Base-by-base conservation (phyloP, 768 basidiomycete genomes). In the Trametes punicea region DNA sequence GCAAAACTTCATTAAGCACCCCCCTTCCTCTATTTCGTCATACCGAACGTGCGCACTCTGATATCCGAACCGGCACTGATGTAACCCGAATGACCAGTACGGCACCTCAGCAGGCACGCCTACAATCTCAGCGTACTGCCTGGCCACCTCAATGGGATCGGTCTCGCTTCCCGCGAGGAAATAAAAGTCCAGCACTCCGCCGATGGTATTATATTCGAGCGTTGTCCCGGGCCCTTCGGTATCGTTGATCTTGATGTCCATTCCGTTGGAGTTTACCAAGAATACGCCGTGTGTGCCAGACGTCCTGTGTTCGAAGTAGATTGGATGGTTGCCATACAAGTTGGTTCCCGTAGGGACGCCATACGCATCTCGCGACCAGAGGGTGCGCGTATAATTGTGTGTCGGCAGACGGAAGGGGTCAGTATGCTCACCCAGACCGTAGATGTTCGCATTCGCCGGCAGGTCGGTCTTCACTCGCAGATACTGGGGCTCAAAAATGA, bases 401-500 rank as follows among this genome's bases (percentile, higher is more conserved):
- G 69, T 68, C 23, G 74, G 70, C 25, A 88, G 79, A 16, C 78
- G 81, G 77, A 88, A 88, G 0, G 79, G 63, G 56, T 87, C 78
- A 4, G 82, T 81, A 66, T 87, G 84, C 61, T 87, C 87, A n/a
- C 89, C 88, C 9, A 90, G 75, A 2, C 90, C 90, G 65, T 88
- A 90, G 51, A 90, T 79, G 68, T 90, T 89, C 25, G 88, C 79
- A 38, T 79, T 68, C 3, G 67, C 50, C 0, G 87, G 84, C 0
- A 91, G 68, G 41, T 65, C 67, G 16, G 86, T 87, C 66, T 87
- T 84, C 59, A 91, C 71, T 49, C 87, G 84, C 13, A 91, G 75
- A 65, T 87, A 91, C 68, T 90, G 88, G 1, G 85, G 80, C 61
- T 89, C 86, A 63, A 86, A 90, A 59, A 93, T 82, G 68, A 89